These are phyloP conservation scores for Fusarium coffeatum DNA, from an alignment of 2,329 filamentous ascomycete genomes.

Conservation along the genomic window DNA sequence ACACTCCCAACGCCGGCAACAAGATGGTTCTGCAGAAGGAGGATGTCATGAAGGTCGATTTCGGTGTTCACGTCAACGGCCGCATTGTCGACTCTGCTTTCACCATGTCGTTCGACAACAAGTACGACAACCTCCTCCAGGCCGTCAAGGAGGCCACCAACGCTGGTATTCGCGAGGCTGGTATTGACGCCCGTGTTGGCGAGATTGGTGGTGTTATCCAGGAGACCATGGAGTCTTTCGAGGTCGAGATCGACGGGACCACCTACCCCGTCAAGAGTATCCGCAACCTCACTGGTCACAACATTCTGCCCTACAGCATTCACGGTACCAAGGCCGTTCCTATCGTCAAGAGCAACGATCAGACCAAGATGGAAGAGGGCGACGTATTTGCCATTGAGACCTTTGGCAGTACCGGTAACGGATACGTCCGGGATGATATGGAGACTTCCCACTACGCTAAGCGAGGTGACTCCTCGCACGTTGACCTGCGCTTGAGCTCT, in stretches of 20 bases:
- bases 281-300: constrained; percentile 89
- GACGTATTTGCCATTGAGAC: constrained; percentile 97
- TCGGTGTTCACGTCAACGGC: constrained; percentile 83
- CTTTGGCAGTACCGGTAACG: constrained; percentile 92
- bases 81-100: constrained; percentile 86
- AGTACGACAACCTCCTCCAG: constrained; percentile 78
- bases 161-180: constrained; percentile 85
- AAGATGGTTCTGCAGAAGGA: constrained; percentile 76
- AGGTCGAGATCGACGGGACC: constrained; percentile 83
- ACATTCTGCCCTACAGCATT: constrained; percentile 88
- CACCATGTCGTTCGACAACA: constrained; percentile 79
- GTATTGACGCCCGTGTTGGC: constrained; percentile 89
- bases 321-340: constrained; percentile 94
- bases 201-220: constrained; percentile 88
- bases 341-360: constrained; percentile 88
- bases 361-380: constrained; percentile 97
- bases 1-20: constrained; percentile 87
- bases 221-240: constrained; percentile 93
- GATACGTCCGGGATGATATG: constrained; percentile 87
- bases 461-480: constrained; percentile 76
- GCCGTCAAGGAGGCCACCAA: constrained; percentile 82
- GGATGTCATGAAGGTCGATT: constrained; percentile 86
- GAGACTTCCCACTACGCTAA: constrained; percentile 92
- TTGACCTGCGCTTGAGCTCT: constrained; percentile 80
- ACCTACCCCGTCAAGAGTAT: constrained; percentile 86